Evolutionary conservation across 805 yeast species (phyloP).

Genomic region (Suhomyces prunicola): DNA sequence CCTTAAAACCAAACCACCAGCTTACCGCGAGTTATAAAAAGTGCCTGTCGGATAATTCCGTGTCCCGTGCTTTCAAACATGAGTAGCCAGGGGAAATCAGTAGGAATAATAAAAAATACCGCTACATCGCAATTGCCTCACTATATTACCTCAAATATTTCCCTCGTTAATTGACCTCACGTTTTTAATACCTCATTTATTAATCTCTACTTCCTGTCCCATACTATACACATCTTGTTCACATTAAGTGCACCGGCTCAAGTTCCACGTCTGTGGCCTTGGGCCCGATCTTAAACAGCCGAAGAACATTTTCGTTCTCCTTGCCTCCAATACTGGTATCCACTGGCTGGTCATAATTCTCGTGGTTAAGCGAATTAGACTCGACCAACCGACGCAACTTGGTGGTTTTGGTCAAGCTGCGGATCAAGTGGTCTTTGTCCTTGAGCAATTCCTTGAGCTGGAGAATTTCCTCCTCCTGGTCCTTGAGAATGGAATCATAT

Average conservation of each 20-base stretch:
- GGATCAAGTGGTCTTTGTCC: constrained; percentile 77
- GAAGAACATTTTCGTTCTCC: constrained; percentile 14
- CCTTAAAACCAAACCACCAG: too few species aligned
- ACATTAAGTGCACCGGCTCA: not conserved
- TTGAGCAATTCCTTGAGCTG: constrained; percentile 60
- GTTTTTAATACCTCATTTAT: not conserved
- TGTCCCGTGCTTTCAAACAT: too few species aligned
- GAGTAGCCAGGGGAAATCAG: too few species aligned
- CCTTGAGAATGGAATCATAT: constrained; percentile 41
- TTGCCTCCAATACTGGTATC: not conserved
- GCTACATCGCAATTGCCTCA: too few species aligned
- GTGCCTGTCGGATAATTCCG: too few species aligned
- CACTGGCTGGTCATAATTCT: not conserved
- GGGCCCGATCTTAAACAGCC: constrained; percentile 22
- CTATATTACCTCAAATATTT: too few species aligned
- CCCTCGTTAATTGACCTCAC: too few species aligned
- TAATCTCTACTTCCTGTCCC: not conserved
- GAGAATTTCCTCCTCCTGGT: constrained; percentile 61
- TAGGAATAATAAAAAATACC: too few species aligned
- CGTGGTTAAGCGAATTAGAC: constrained; percentile 20
- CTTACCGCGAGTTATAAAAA: too few species aligned
- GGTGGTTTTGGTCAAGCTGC: constrained; percentile 64
- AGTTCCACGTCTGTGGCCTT: constrained; percentile 6
- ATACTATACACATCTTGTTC: not conserved
- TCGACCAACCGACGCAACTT: constrained; percentile 51